Evolutionary conservation across 805 yeast genomes (phyloP), one percentile per base, ranked within the genome.

Genomic region (Candida quercuum): DNA sequence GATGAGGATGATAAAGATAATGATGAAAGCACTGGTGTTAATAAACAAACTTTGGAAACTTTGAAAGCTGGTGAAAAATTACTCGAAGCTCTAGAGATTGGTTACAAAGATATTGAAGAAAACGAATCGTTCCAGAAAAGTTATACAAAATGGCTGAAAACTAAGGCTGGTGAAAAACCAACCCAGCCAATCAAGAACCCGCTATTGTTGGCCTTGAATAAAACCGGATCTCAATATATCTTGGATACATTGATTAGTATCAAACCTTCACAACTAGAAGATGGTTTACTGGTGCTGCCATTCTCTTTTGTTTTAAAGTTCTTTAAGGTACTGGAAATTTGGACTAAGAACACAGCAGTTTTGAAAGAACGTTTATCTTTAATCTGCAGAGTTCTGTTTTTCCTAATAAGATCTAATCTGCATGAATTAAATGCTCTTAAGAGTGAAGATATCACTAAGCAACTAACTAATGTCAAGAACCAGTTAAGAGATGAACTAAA

Each of bases 51-150:
- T 0, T 67, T 81, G 56, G 99, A 93, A 52, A 84, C 96, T 2
- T 71, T 93, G 54, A 91, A 91, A 60, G 93, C 96, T 1, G 96
- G 98, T 46, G 99, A 91, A 61, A 81, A 81, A 52, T 62, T 91
- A 33, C 81, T 86, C 75, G 98, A 91, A 57, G 96, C 97, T 0
- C 64, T 91, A 35, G 97, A 93, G 47, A 65, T 89, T 42, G 95
- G 94, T 1, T 63, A 66, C 14, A 77, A 74, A 35, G 96, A 88
- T 48, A 62, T 86, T 29, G 81, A 76, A 30, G 74, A 74, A 11
- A 47, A 57, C 13, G 74, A 70, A 38, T 72, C 69, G 28, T 81
- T 81, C 52, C 63, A 67, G 32, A 55, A 52, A 27, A 75, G 66
- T n/a, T 43, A 61, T 36, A 52, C 57, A 29, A 39, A 45, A 29